Evolutionary conservation across 768 basidiomycete genomes (phyloP), one percentile per base, ranked within the genome.

Genomic region (Leccinellum albellum): DNA sequence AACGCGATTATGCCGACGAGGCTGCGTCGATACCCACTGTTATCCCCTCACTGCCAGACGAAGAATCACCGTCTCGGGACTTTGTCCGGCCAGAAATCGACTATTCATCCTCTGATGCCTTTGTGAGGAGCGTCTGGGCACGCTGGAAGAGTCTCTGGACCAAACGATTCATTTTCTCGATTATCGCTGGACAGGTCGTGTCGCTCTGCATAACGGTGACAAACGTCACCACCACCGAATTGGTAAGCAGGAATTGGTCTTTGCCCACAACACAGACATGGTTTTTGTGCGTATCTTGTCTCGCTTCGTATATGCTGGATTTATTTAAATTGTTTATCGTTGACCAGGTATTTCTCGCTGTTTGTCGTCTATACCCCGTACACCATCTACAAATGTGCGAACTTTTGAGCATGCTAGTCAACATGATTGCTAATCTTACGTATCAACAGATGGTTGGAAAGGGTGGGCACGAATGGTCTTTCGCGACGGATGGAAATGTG

Each of bases 161-260:
- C 9, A 79, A 76, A 53, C 82, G 84, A 12, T 92, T 94, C 71
- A 68, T 82, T 9, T 75, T 89, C 29, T 82, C 87, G 21, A 69
- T 94, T 33, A 53, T 92, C 26, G 85, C 88, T 3, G 92, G 92
- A 13, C 92, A 94, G 70, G 70, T 93, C 29, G 86, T 93, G 32
- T 92, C 91, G 51, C 68, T 94, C 51, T 94, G 92, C 69, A 94
- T 94, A 55, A 93, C 91, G 14, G 90, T 88, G 70, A 94, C 91
- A 53, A 94, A 87, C 66, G 87, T 93, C 26, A 88, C 89, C 35
- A 94, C 92, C 4, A 88, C 89, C 20, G 89, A 92, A 69, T 77
- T 94, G 33, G 80, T 85, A 10, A 73, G 54, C 33, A 75, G 89
- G 52, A 83, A 84, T 65, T 92, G 90, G 86, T 74, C 79, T 13